Evolutionary conservation across 371 early-diverging fungal species (phyloP).

Genomic region (Lichtheimia ramosa): DNA sequence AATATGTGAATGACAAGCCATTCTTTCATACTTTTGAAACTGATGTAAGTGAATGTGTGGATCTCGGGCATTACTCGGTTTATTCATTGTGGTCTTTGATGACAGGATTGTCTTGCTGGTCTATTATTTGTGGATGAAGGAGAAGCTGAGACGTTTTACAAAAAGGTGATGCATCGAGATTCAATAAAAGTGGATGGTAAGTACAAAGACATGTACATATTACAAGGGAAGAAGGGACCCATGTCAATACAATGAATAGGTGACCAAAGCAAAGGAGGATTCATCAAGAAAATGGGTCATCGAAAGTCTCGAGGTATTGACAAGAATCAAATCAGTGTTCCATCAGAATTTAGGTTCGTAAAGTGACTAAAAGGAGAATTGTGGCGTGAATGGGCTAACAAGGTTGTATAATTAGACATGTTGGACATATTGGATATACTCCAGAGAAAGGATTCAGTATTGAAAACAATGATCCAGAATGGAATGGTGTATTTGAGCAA

Average conservation of each 20-base stretch:
- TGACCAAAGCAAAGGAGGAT: constrained; percentile 24
- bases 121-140: constrained; percentile 86
- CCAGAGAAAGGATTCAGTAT: constrained; percentile 80
- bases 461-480: constrained; percentile 79
- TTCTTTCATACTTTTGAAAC: constrained; percentile 87
- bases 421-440: constrained; percentile 79
- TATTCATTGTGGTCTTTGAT: too few species aligned
- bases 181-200: constrained; percentile 35
- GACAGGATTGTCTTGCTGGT: constrained; percentile 72
- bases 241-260: not conserved
- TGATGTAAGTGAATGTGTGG: constrained; percentile 54
- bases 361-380: constrained; percentile 4
- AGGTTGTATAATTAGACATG: constrained; percentile 44
- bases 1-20: constrained; percentile 68
- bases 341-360: constrained; percentile 68
- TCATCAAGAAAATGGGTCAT: constrained; percentile 23
- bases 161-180: constrained; percentile 63
- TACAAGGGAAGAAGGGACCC: not conserved
- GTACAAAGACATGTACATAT: constrained; percentile 5
- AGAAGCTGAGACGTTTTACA: constrained; percentile 78
- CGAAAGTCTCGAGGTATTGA: constrained; percentile 53
- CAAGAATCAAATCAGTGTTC: constrained; percentile 75
- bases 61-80: not conserved
- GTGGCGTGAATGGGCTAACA: not conserved
- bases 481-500: constrained; percentile 73